Evolutionary conservation across 169 alveolate species (phyloP).

Genomic region (Plasmodium ovale): DNA sequence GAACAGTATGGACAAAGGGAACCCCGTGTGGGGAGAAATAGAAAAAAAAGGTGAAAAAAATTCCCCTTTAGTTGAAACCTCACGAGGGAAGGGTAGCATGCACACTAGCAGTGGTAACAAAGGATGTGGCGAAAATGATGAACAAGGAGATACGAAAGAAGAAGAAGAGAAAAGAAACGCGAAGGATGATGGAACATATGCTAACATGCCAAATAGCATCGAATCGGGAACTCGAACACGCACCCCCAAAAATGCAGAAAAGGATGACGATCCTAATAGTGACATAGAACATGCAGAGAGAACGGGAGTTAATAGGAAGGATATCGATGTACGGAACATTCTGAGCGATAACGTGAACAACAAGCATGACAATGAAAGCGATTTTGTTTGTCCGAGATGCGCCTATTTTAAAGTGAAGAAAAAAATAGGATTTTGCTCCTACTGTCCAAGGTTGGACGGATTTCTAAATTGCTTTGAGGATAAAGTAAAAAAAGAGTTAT

Average conservation of each 20-base stretch:
- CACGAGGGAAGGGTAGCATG: too few relatives aligned
- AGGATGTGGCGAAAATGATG: too few relatives aligned
- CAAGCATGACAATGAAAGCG: slow-evolving; percentile 21
- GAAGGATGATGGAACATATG: too few relatives aligned
- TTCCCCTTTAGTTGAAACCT: too few relatives aligned
- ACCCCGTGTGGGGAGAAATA: too few relatives aligned
- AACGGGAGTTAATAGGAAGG: not conserved
- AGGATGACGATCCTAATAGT: not conserved
- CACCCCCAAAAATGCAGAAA: not conserved
- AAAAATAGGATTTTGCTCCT: slow-evolving; percentile 54
- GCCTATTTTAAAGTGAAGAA: slow-evolving; percentile 60
- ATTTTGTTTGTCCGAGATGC: slow-evolving; percentile 70
- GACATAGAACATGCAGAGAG: not conserved
- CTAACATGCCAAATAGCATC: too few relatives aligned
- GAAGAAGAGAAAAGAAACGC: too few relatives aligned
- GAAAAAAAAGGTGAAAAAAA: too few relatives aligned
- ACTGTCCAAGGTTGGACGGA: slow-evolving; percentile 76
- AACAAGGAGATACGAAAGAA: too few relatives aligned
- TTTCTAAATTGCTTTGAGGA: slow-evolving; percentile 74
- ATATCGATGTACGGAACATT: not conserved
- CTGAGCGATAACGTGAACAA: not conserved
- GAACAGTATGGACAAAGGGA: too few relatives aligned
- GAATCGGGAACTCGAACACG: too few relatives aligned
- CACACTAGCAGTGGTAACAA: too few relatives aligned
- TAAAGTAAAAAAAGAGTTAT: slow-evolving; percentile 65